These are phyloP conservation scores for Fusarium dlaminii DNA, from an alignment of 2,329 filamentous ascomycete species.

Conservation along the genomic window DNA sequence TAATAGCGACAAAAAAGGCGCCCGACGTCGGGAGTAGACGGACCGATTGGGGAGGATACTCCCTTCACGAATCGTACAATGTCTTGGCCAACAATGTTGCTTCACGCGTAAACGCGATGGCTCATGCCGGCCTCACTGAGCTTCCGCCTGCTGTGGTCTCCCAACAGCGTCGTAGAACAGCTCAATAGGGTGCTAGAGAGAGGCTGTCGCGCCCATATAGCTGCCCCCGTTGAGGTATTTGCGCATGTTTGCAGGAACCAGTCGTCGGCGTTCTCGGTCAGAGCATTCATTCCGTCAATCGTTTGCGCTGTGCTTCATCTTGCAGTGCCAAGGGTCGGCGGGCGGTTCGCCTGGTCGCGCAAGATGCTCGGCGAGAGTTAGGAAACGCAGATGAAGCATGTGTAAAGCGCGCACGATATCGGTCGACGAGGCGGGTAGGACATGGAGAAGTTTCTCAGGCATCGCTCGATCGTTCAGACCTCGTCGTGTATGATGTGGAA, in stretches of 20 bases:
- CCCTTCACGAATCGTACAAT: fast-evolving
- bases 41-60: fast-evolving
- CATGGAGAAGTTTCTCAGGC: fast-evolving
- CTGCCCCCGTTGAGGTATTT: fast-evolving
- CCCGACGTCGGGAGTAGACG: fast-evolving
- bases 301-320: not conserved
- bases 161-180: fast-evolving
- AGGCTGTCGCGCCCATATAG: fast-evolving
- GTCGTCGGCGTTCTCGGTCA: not conserved
- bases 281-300: not conserved
- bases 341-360: not conserved
- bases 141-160: fast-evolving
- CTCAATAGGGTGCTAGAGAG: fast-evolving
- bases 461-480: not conserved
- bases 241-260: not conserved
- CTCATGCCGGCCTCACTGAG: not conserved
- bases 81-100: not conserved
- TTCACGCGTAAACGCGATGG: fast-evolving
- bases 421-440: fast-evolving
- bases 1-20: fast-evolving
- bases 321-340: not conserved
- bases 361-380: too few relatives aligned
- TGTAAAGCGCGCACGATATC: fast-evolving
- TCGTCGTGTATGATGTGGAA: fast-evolving
- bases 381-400: too few relatives aligned